Evolutionary conservation across 2,329 filamentous ascomycete genomes (phyloP).

Genomic region (Claviceps digitariae): DNA sequence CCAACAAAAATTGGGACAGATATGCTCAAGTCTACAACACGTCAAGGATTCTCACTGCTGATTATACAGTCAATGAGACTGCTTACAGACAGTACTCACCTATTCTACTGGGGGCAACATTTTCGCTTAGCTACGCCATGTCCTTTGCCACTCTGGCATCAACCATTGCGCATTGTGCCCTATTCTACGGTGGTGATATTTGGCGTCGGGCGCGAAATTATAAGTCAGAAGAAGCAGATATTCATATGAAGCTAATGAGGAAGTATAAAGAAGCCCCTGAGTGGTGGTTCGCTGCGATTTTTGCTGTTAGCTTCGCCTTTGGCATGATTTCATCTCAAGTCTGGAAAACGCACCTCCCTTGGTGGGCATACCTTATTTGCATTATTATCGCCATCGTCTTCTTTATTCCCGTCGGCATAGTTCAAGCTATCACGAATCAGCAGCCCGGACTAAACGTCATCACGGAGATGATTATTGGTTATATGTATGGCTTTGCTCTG

Average conservation of each 20-base stretch:
- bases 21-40: slow-evolving; percentile 35
- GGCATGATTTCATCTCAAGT: slow-evolving; percentile 20
- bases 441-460: slow-evolving; percentile 32
- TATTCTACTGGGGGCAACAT: slow-evolving; percentile 37
- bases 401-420: slow-evolving; percentile 28
- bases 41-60: slow-evolving; percentile 33
- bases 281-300: slow-evolving; percentile 39
- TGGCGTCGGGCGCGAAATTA: slow-evolving; percentile 13
- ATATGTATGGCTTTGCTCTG: slow-evolving; percentile 16
- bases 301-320: slow-evolving; percentile 33
- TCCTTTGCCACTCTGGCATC: slow-evolving; percentile 40
- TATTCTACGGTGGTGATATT: slow-evolving; percentile 39
- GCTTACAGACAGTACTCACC: slow-evolving; percentile 45
- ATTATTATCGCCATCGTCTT: slow-evolving; percentile 24
- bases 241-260: slow-evolving; percentile 39
- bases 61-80: slow-evolving; percentile 36
- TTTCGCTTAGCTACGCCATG: slow-evolving; percentile 39
- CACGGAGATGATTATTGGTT: slow-evolving; percentile 32
- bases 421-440: slow-evolving; percentile 32
- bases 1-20: slow-evolving; percentile 44
- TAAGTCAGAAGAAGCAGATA: slow-evolving; percentile 22
- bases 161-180: slow-evolving; percentile 33
- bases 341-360: slow-evolving; percentile 26
- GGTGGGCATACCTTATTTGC: slow-evolving; percentile 26
- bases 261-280: slow-evolving; percentile 39